Conservation (phyloP, 306 rosid species). For the Dryas octopetala region DNA sequence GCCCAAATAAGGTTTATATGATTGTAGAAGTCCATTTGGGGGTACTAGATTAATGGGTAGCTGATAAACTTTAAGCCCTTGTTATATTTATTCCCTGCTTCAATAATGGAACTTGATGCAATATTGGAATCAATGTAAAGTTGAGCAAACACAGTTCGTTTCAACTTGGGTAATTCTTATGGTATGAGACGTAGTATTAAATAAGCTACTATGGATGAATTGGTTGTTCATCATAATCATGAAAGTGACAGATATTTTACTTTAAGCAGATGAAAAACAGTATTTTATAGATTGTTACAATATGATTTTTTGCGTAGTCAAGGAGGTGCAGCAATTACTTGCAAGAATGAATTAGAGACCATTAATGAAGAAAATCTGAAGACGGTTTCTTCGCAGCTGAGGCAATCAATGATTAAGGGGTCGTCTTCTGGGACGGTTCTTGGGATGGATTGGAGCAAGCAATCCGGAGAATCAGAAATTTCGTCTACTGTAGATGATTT, state of each 20-base stretch:
- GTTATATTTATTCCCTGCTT: neutral
- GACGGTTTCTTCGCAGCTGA: conserved; percentile 69
- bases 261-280: neutral
- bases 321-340: conserved; percentile 95
- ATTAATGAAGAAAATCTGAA: conserved; percentile 69
- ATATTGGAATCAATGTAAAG: neutral
- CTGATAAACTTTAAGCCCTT: conserved; percentile 6
- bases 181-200: neutral
- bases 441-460: conserved; percentile 98
- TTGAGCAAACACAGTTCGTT: neutral
- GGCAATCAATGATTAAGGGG: conserved; percentile 54
- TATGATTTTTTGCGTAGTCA: conserved; percentile 9
- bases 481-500: conserved; percentile 47
- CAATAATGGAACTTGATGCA: neutral
- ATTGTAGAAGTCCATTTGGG: neutral
- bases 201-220: neutral
- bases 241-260: neutral
- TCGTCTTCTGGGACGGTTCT: conserved; percentile 50
- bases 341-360: conserved; percentile 76
- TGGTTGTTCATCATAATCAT: neutral
- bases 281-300: neutral
- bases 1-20: neutral
- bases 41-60: neutral
- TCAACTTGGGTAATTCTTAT: neutral
- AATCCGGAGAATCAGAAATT: conserved; percentile 51